Percentiles rank a stretch among this genome's conserved stretches.
Conservation (phyloP, 139 green algal species). For the Axilococcus clingmanii region DNA sequence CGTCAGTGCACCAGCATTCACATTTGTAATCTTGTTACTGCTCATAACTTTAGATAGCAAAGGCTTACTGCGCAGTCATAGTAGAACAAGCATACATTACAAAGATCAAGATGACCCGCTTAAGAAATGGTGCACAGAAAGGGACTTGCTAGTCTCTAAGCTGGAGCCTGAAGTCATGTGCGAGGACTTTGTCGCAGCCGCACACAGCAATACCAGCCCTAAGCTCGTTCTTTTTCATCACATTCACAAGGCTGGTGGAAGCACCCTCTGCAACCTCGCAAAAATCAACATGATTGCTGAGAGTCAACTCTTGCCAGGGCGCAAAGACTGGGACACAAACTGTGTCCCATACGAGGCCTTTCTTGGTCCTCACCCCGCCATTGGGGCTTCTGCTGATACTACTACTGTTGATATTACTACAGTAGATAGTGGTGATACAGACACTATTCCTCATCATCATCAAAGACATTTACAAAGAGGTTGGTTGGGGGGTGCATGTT, state of each 20-base stretch:
- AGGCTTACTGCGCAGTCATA: too few species aligned
- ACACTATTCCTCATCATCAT: background rate
- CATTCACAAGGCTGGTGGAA: constrained; percentile 19
- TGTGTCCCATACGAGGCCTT: constrained; percentile 19
- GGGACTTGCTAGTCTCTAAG: too few species aligned
- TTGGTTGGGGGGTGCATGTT: constrained; percentile 18
- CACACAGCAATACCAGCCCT: background rate
- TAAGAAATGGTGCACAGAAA: too few species aligned
- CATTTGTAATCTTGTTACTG: too few species aligned
- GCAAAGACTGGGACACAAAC: constrained; percentile 17
- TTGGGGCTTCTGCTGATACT: constrained; percentile 1
- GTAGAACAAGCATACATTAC: too few species aligned
- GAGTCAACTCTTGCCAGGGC: background rate
- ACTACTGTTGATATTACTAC: background rate
- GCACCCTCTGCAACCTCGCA: constrained; percentile 12
- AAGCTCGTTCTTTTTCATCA: constrained; percentile 15
- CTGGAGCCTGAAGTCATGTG: too few species aligned
- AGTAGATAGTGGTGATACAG: background rate
- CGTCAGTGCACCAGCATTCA: too few species aligned
- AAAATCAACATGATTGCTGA: constrained; percentile 11
- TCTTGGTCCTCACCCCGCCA: constrained; percentile 11
- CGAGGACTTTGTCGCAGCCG: too few species aligned
- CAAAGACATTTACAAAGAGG: background rate
- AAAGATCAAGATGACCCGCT: too few species aligned
- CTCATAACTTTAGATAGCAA: too few species aligned